Base-by-base conservation (phyloP, 73 alveolate genomes). In the Symbiodinium natans region DNA sequence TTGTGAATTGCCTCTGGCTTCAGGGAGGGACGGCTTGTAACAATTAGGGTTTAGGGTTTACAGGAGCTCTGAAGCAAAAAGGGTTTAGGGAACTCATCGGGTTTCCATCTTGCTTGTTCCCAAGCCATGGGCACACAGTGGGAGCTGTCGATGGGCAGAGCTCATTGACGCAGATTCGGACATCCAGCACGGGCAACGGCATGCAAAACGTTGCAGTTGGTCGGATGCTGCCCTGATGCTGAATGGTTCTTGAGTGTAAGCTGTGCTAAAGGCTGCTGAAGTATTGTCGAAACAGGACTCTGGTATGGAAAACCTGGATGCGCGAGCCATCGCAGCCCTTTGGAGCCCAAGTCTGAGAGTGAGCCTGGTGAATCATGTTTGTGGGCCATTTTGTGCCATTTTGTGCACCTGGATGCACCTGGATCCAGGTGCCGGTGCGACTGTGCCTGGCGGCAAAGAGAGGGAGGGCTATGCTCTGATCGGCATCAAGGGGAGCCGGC, bases 241-340 rank as follows among this genome's bases (percentile, higher is more conserved):
- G n/a, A n/a, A n/a, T n/a, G n/a, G n/a, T n/a, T n/a, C n/a, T n/a
- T n/a, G n/a, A n/a, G n/a, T n/a, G n/a, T n/a, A n/a, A n/a, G n/a
- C n/a, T n/a, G n/a, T n/a, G n/a, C n/a, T n/a, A 46, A 46, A 46
- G 59, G 6, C 59, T 46, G 59, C n/a, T n/a, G n/a, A n/a, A n/a
- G n/a, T n/a, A n/a, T n/a, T n/a, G n/a, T n/a, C n/a, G n/a, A n/a
- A n/a, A 36, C 80, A 86, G 97, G 97, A 90, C 80, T 90, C 97
- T 15, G 97, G 97, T 40, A 90, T 90, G 97, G 97, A 90, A 73
- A 90, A 90, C 88, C 88, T 90, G 82, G 97, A 90, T 71, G 97
- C 97, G 41, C 73, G 88, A 31, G 97, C 97, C 75, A 90, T 90
- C 46, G 87, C 97, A 40, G 97, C 97, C 23, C 97, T 90, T n/a